phyloP scores from a whole-genome alignment of 192 early-diverging fungal genomes.

The Haplosporangium gracile region DNA sequence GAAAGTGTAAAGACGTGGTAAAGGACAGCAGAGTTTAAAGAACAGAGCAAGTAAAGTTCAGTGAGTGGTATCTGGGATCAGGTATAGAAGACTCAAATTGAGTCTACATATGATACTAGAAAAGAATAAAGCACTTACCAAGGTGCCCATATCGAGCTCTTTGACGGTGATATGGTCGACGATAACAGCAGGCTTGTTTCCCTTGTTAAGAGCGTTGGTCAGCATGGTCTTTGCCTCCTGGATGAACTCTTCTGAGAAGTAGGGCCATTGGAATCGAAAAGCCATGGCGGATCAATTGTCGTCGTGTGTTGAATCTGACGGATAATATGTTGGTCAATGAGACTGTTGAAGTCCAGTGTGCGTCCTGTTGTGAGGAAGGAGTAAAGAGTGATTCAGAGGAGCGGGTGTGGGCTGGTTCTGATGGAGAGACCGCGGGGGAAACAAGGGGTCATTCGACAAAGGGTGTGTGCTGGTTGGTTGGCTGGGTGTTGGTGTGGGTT shows the following conservation, averaged over 20 bases:
- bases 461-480: too few relatives aligned
- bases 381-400: background rate
- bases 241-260: conserved; percentile 90
- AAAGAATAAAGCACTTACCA: conserved; percentile 52
- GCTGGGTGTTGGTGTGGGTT: background rate
- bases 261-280: conserved; percentile 98
- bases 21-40: background rate
- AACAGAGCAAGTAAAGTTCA: background rate
- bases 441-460: background rate
- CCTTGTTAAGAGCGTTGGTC: conserved; percentile 93
- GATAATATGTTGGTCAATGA: background rate
- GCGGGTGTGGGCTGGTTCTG: background rate
- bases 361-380: background rate
- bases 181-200: conserved; percentile 92
- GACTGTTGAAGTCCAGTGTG: conserved; percentile 24
- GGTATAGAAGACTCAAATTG: too few relatives aligned
- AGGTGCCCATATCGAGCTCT: conserved; percentile 95
- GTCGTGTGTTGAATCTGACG: conserved; percentile 6
- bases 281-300: conserved; percentile 69
- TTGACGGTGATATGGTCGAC: conserved; percentile 93
- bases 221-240: conserved; percentile 88
- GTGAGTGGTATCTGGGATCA: too few relatives aligned
- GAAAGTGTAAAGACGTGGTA: background rate
- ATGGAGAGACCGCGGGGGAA: background rate
- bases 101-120: background rate